Conservation (phyloP, 2,329 filamentous ascomycete genomes). For the Calycina marina region DNA sequence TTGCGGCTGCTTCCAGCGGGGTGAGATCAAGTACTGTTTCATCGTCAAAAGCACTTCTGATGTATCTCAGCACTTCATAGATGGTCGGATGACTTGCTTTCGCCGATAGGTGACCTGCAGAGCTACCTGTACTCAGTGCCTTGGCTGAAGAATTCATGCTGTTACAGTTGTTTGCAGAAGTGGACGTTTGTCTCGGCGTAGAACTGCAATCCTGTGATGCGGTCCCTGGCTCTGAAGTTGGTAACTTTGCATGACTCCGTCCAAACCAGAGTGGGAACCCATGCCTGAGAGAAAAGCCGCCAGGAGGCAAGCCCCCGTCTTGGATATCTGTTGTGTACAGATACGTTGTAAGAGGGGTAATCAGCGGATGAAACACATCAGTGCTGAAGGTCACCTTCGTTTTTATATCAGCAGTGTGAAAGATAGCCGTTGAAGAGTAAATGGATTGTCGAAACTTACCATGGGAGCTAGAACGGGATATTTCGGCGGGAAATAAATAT, state of each 20-base stretch:
- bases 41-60: conserved; percentile 69
- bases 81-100: conserved; percentile 28
- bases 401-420: neutral
- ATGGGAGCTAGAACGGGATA: conserved; percentile 72
- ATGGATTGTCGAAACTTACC: no score
- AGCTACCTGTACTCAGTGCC: conserved; percentile 1
- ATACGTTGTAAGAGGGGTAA: conserved; percentile 88
- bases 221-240: no score
- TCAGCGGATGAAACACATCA: conserved; percentile 88
- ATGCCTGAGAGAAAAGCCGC: conserved; percentile 79
- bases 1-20: conserved; percentile 69
- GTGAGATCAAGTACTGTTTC: conserved; percentile 64
- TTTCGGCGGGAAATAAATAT: conserved; percentile 69
- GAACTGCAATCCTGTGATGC: conserved; percentile 10
- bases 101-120: conserved; percentile 4
- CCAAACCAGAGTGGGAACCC: conserved; percentile 86
- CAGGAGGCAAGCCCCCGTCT: conserved; percentile 64
- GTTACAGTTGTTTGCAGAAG: conserved; percentile 3
- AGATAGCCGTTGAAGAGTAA: no score
- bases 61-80: conserved; percentile 62
- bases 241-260: conserved; percentile 26
- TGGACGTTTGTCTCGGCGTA: conserved; percentile 6
- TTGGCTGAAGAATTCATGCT: no score
- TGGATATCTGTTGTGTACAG: conserved; percentile 74
- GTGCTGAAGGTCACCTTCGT: conserved; percentile 59